Evolutionary conservation across 2,329 filamentous ascomycete species (phyloP), one percentile per base, ranked within the genome.

Genomic region (Fusarium coicis): DNA sequence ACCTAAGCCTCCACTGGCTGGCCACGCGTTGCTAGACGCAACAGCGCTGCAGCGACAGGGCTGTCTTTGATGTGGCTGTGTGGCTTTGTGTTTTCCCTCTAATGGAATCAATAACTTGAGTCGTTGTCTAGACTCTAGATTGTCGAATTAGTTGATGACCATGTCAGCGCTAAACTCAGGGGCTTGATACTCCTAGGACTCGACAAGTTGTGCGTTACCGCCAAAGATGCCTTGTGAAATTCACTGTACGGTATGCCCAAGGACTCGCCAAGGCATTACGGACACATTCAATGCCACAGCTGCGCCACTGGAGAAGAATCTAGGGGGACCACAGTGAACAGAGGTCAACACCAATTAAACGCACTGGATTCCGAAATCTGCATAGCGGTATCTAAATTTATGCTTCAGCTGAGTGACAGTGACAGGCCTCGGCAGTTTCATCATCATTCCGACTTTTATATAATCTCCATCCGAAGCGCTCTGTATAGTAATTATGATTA

Each of bases 11-110:
- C 54, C 40, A 49, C 54, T 49, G n/a, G 63, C 36, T 64, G 70
- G 68, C 58, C 63, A 69, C 73, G 73, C 70, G 73, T 75, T 75
- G 73, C 73, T 70, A 68, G 72, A 66, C 47, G 63, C 68, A 74
- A 66, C 68, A 69, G 39, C 63, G 50, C 18, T 28, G 34, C 53
- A 56, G 32, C 23, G 23, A 53, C 46, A 67, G 55, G 65, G 65
- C 63, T 54, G 44, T 59, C 57, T 63, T 57, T 15, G 42, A 36
- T 73, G 66, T 74, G 67, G 72, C 71, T 70, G 30, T 47, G 65
- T 67, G 64, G 53, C 64, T 67, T 50, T 23, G 43, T 18, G 23
- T 62, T 37, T 39, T n/a, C n/a, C 40, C 62, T 40, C 34, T 42
- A 32, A n/a, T 47, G 40, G 42, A 39, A 52, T 52, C 43, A 39